A percentile compares a stretch with the other conserved stretches of the same genome.
These are phyloP conservation scores for Funneliformis mosseae DNA, from an alignment of 192 early-diverging fungal genomes.

Conservation along the genomic window DNA sequence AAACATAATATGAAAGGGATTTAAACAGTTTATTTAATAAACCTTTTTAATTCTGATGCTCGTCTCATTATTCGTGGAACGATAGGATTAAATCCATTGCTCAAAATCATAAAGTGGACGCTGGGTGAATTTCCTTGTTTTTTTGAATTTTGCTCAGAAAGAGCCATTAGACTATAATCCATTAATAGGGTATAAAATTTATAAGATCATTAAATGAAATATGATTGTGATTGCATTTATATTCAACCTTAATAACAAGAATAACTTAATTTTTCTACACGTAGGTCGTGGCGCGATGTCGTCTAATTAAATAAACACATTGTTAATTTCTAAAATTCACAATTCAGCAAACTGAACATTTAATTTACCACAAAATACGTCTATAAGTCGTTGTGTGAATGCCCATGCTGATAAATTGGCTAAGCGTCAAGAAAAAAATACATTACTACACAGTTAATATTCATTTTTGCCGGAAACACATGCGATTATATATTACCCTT, in stretches of 20 bases:
- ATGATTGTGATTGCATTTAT: neutral
- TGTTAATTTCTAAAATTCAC: neutral
- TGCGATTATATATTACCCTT: neutral
- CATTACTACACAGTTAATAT: neutral
- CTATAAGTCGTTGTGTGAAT: conserved; percentile 28
- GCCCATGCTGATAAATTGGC: conserved; percentile 21
- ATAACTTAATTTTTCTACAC: conserved; percentile 27
- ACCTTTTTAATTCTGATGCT: conserved; percentile 25
- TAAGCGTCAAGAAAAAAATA: neutral
- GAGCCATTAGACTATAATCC: conserved; percentile 1
- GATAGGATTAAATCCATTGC: conserved; percentile 4
- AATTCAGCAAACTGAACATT: neutral
- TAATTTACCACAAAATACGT: conserved; percentile 24
- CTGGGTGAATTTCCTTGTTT: conserved; percentile 1
- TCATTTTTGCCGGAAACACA: neutral
- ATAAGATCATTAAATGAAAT: neutral
- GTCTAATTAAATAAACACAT: conserved; percentile 14
- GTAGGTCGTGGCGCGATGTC: neutral
- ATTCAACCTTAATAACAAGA: conserved; percentile 14
- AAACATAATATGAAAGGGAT: neutral
- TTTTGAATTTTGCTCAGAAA: conserved; percentile 9
- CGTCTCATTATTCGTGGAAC: conserved; percentile 7
- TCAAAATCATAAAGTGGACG: conserved; percentile 12
- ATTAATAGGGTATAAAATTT: neutral
- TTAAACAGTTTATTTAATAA: neutral